Conservation (phyloP, 2,329 filamentous ascomycete species). For the Penicillium digitatum region DNA sequence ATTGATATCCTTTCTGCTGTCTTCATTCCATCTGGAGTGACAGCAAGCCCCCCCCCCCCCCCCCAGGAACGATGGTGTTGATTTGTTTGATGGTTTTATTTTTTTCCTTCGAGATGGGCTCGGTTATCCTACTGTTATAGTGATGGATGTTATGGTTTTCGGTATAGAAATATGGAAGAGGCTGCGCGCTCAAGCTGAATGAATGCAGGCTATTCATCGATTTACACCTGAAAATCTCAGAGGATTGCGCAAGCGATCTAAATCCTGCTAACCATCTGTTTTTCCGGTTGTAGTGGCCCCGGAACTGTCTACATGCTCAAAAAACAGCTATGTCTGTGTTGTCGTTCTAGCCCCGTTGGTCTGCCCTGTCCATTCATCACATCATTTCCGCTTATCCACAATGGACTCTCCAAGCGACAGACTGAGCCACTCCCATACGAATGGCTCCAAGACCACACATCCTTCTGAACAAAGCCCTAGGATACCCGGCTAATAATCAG, state of each 20-base stretch:
- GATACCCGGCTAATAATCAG: neutral
- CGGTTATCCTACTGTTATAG: conserved; percentile 3
- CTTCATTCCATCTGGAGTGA: conserved; percentile 10
- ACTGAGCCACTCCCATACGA: neutral
- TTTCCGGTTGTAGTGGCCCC: neutral
- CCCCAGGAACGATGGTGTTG: conserved; percentile 1
- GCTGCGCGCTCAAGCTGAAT: conserved; percentile 10
- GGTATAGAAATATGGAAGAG: conserved; percentile 7
- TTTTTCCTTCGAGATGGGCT: neutral
- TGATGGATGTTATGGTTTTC: conserved; percentile 3
- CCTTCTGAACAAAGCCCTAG: neutral
- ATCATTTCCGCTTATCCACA: neutral
- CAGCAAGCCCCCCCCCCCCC: neutral
- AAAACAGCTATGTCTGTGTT: neutral
- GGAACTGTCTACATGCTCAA: neutral
- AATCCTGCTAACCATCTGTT: neutral
- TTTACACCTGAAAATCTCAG: neutral
- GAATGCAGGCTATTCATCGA: conserved; percentile 13
- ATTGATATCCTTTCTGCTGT: conserved; percentile 26
- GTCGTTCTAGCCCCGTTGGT: neutral
- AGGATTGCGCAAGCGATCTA: neutral
- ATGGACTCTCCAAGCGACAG: neutral
- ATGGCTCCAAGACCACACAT: neutral
- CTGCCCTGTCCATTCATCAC: neutral
- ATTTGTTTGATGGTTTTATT: conserved; percentile 1